Base-by-base conservation (phyloP, 768 basidiomycete species). In the Rhodotorula diobovata region DNA sequence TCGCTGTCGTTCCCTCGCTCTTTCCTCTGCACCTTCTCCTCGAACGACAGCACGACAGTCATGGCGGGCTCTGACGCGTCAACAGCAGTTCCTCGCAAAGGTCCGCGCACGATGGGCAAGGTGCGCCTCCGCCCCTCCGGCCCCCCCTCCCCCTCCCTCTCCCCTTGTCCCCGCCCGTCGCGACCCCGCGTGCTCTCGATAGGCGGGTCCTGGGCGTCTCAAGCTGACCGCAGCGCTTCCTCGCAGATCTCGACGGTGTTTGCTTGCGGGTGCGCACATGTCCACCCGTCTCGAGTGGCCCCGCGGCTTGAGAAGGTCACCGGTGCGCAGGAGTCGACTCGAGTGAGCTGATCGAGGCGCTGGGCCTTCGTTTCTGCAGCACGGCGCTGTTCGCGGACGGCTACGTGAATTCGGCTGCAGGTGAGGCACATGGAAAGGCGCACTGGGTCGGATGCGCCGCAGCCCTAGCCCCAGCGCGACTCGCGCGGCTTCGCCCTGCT, bases 191-290 rank as follows among this genome's bases (percentile, higher is more conserved):
- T 10, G 25, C 48, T 23, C 25, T 10, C 21, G 48, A 50, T 50
- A 50, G 23, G 48, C 48, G 1, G 48, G 23, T n/a, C n/a, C 50
- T 32, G 16, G 11, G 21, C 56, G 25, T 7, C 25, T 18, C n/a
- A 23, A 8, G 32, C 48, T 58, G 61, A 63, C 62, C 10, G 37
- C 37, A 2, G 54, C 7, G 25, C 9, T 9, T 39, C 6, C 30
- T 11, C 15, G 12, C 50, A 71, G 70, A 56, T 67, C 35, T 37
- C 61, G 1, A 34, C 63, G 16, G 61, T 71, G 2, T 71, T 71
- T 11, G 70, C 70, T 3, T 71, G 70, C 53, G 70, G 70, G 64
- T 66, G n/a, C 12, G 64, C 18, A 15, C n/a, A 43, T 18, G 15
- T 30, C 12, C 5, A 16, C 14, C 25, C 4, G n/a, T 16, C n/a